A percentile compares a stretch with the other conserved stretches of the same genome.
Conservation (phyloP, 1,284 basidiomycete species). For the Crepidotus sp. region DNA sequence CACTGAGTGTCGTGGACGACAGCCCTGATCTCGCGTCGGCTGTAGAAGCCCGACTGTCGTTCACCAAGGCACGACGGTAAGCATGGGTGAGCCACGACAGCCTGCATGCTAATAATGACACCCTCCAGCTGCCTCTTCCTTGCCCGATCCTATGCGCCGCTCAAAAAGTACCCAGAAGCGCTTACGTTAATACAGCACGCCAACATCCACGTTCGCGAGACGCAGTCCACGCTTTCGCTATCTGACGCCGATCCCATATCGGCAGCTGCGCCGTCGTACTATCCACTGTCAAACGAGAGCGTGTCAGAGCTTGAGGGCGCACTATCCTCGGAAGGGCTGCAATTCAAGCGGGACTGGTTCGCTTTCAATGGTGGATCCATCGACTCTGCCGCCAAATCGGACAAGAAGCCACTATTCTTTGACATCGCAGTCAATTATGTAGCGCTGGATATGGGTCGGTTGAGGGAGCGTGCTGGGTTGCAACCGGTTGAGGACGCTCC, state of each 20-base stretch:
- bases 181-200: slow-evolving; percentile 62
- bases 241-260: slow-evolving; percentile 36
- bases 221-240: slow-evolving; percentile 40
- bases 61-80: slow-evolving; percentile 67
- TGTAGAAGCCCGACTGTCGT: slow-evolving; percentile 67
- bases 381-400: slow-evolving; percentile 34
- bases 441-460: slow-evolving; percentile 70
- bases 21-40: slow-evolving; percentile 72
- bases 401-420: slow-evolving; percentile 84
- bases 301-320: slow-evolving; percentile 44
- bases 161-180: slow-evolving; percentile 65
- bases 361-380: slow-evolving; percentile 59
- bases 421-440: slow-evolving; percentile 93
- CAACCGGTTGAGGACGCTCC: slow-evolving; percentile 19
- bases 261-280: slow-evolving; percentile 40
- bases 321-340: slow-evolving; percentile 40
- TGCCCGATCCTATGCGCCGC: slow-evolving; percentile 57
- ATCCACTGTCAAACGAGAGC: slow-evolving; percentile 38
- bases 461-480: slow-evolving; percentile 66
- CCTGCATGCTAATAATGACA: neutral
- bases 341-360: slow-evolving; percentile 75
- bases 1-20: slow-evolving; percentile 79
- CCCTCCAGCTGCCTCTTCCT: slow-evolving; percentile 56
- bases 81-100: slow-evolving; percentile 14
- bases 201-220: slow-evolving; percentile 62